Evolutionary conservation across 1,139 yeast genomes (phyloP), one percentile per base, ranked within the genome.

Genomic region (Magnusiomyces magnusii): DNA sequence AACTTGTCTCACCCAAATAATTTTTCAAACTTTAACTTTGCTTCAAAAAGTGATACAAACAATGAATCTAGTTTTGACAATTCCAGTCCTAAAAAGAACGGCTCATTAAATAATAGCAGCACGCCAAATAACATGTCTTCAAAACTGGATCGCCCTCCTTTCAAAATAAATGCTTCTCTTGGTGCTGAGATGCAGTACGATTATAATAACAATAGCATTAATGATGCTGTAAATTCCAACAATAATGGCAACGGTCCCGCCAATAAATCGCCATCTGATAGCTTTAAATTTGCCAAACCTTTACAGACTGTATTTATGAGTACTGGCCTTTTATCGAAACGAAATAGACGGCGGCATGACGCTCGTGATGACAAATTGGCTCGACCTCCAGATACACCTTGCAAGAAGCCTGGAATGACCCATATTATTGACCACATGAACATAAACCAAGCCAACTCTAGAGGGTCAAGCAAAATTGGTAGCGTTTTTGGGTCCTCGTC

Each of bases 241-340:
- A 19, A 44, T 23, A 23, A 5, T 21, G 17, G 5, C 24, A 23
- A 44, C n/a, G 5, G 7, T 27, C 15, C 49, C 10, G 5, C 9
- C 24, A 44, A 21, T 10, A 28, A 61, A 42, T 57, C 61, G 2
- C 73, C 83, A 21, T 80, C 84, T n/a, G 78, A 71, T 31, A 63
- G 80, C 25, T 89, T 85, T 71, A 82, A 83, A 63, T 82, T 83
- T 59, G 95, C 87, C 39, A 87, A 86, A 68, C 96, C 97, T 2
- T 77, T 88, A 54, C 96, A 88, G 69, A 85, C 93, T 0, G 96
- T 95, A 17, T 90, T 90, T 71, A 80, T 83, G 71, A 82, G 93
- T 2, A 76, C 87, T 0, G 96, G 96, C 0, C 75, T 89, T 52
- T 71, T 85, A 61, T 87, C 92, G 62, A 89, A 89, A 73, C 84